Evolutionary conservation across 768 basidiomycete genomes (phyloP), one percentile per base, ranked within the genome.

Genomic region (Naematelia encephala): DNA sequence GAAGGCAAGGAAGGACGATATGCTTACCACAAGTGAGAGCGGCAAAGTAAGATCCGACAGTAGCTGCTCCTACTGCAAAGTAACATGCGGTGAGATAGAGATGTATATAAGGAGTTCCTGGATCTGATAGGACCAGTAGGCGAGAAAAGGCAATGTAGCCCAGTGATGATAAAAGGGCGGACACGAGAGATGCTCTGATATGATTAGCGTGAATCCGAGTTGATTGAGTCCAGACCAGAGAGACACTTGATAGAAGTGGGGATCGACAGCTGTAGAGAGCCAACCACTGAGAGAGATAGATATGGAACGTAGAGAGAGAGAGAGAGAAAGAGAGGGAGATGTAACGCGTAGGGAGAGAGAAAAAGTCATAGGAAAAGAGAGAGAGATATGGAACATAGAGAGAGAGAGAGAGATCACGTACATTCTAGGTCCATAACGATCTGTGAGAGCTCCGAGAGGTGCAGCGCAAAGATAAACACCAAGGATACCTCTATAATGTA

Each of bases 381-480:
- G n/a, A n/a, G n/a, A n/a, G n/a, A n/a, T n/a, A n/a, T n/a, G n/a
- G n/a, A n/a, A n/a, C n/a, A n/a, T n/a, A n/a, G n/a, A 39, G 34
- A 8, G 34, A 39, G 34, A 39, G 8, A 16, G 34, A 16, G 8
- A 16, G 34, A 16, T 8, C 8, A 60, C 75, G 61, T 25, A 77
- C 75, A 64, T 45, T 63, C 76, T 69, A n/a, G 72, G 70, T 26
- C 76, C 76, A 54, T 69, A 65, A 13, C 64, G 60, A 63, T 77
- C 76, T 13, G 63, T 69, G n/a, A 75, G 25, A 8, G 70, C 56
- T 4, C 76, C 76, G 12, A 77, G 46, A 4, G 76, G 76, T 5
- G 74, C 76, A n/a, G 76, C 76, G 58, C 70, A 62, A 4, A 77
- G 54, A 56, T 77, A 77, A 11, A 75, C 74, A 1, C 76, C 76